Percentiles rank a stretch among this genome's conserved stretches.
Evolutionary conservation across 129 eudicot genomes (phyloP).

Genomic region (Pulicaria dysenterica): DNA sequence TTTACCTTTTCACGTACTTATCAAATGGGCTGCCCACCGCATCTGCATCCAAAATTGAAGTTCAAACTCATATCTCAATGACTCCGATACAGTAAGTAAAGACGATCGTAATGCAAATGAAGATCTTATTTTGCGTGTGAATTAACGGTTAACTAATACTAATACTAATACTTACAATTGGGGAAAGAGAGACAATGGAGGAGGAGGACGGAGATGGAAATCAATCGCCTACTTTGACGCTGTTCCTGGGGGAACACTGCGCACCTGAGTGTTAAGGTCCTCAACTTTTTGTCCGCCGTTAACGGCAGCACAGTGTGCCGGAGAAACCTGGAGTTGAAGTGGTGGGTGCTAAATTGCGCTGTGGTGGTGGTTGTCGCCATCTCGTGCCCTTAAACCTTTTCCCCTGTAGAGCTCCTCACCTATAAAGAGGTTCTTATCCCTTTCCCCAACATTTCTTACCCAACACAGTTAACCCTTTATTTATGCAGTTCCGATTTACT

Average conservation of each 20-base stretch:
- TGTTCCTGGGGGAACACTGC: constrained; percentile 43
- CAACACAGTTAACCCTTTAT: constrained; percentile 1
- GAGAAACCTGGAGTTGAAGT: constrained; percentile 30
- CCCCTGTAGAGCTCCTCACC: constrained; percentile 21
- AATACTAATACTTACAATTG: constrained; percentile 30
- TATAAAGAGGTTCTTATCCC: constrained; percentile 27
- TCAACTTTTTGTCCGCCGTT: constrained; percentile 18
- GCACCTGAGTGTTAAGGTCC: constrained; percentile 44
- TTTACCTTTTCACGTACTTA: constrained; percentile 72
- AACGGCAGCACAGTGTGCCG: constrained; percentile 14
- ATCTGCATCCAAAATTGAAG: constrained; percentile 48
- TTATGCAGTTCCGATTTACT: too few relatives aligned
- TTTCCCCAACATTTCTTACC: constrained; percentile 3
- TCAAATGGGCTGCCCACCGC: constrained; percentile 63
- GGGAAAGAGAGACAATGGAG: constrained; percentile 51
- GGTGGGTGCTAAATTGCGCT: constrained; percentile 50
- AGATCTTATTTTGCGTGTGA: background rate
- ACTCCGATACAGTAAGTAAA: background rate
- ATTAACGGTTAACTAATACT: background rate
- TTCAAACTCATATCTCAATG: background rate
- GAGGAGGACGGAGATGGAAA: constrained; percentile 57
- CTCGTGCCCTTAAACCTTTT: constrained; percentile 27
- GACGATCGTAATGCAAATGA: background rate
- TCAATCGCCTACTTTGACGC: constrained; percentile 54
- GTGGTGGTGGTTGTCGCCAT: constrained; percentile 34